Base-by-base conservation (phyloP, 306 rosid genomes). In the Acacia melanoxylon region DNA sequence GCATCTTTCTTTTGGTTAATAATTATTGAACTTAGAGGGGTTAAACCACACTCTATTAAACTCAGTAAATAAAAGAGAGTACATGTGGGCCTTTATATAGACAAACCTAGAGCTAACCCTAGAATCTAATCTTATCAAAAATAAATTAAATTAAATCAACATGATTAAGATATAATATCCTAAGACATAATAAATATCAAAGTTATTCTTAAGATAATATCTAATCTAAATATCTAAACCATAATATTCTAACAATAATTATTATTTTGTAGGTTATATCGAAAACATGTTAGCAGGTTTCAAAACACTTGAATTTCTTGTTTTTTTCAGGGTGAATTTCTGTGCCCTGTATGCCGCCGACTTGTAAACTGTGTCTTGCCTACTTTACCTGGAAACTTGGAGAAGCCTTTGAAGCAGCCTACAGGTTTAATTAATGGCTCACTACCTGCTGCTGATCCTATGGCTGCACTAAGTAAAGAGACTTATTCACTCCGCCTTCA, bases 301-400 rank as follows among this genome's bases (percentile, higher is more conserved):
- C 9, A 67, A 33, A 61, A 69, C 52, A n/a, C 74, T 72, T 76
- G 7, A 56, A 75, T 37, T 37, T 37, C 16, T 11, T 49, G 4
- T 8, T 20, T 75, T 15, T 76, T 77, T 8, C 76, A 96, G 99
- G 99, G 99, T 51, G 99, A 96, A 83, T 92, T 96, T 78, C 94
- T 96, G 69, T 96, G 99, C 84, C 99, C 99, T 31, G 97, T 93
- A 70, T 96, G 99, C 67, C 97, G 99, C 31, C 90, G 97, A 75
- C 98, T 96, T 89, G 98, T 89, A 76, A 96, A 96, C 89, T 91
- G 97, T 82, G 92, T 91, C 80, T 76, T 96, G 84, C 98, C 99
- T 20, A 87, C 92, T 49, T 77, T 83, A 80, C 88, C 91, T 78
- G 95, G 87, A 67, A 90, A 89, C 54, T 80, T 80, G 68, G 85